phyloP scores from a whole-genome alignment of 1,139 yeast species.

The Saccharomyces hybrid region DNA sequence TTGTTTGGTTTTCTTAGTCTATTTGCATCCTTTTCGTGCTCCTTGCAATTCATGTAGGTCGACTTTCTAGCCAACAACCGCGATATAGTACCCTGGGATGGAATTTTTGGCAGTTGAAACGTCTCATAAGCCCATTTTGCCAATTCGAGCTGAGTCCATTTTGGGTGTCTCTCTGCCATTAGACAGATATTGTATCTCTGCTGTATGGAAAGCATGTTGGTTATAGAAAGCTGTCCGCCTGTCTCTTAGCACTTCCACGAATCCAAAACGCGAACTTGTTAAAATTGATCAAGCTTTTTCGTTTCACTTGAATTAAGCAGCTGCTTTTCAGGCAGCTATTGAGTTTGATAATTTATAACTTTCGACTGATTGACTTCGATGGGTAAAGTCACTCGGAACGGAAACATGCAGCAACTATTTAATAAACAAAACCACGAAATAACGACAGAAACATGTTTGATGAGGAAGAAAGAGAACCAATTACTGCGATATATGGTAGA shows the following conservation, averaged over 20 bases:
- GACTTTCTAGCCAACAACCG: slow-evolving; percentile 51
- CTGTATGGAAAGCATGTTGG: slow-evolving; percentile 33
- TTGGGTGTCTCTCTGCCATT: slow-evolving; percentile 57
- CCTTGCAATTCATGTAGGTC: slow-evolving; percentile 50
- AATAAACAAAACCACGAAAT: neutral
- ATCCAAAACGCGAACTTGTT: neutral
- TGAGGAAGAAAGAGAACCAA: neutral
- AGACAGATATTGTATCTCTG: slow-evolving; percentile 62
- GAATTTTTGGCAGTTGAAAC: slow-evolving; percentile 45
- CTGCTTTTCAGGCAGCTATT: neutral
- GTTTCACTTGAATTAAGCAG: neutral
- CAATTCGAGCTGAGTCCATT: slow-evolving; percentile 60
- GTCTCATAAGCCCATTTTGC: slow-evolving; percentile 57
- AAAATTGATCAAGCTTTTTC: neutral
- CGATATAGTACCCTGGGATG: slow-evolving; percentile 63
- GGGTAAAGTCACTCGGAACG: neutral
- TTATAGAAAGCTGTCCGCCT: neutral
- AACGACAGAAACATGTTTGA: neutral
- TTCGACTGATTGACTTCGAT: neutral
- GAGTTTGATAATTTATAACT: neutral
- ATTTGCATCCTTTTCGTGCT: slow-evolving; percentile 43
- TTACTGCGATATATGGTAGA: neutral
- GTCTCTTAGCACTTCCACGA: neutral
- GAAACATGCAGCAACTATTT: neutral
- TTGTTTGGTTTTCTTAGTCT: slow-evolving; percentile 51